phyloP scores from a whole-genome alignment of 2,329 filamentous ascomycete genomes.

The Metarhizium album region DNA sequence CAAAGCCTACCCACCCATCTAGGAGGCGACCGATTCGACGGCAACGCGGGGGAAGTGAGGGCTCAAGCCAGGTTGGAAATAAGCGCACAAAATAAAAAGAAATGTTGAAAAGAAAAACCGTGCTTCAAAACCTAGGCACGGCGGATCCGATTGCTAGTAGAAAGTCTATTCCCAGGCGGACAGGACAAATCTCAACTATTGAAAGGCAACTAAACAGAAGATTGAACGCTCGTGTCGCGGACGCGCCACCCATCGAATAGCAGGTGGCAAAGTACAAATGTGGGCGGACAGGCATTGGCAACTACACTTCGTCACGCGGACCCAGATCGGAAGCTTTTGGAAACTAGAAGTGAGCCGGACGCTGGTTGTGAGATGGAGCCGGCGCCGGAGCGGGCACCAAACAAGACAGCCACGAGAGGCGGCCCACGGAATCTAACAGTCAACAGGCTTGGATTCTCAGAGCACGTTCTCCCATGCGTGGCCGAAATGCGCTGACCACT shows the following conservation, averaged over 20 bases:
- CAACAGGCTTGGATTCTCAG: conserved; percentile 3
- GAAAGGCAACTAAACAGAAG: background rate
- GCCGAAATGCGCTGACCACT: conserved; percentile 14
- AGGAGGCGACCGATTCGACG: background rate
- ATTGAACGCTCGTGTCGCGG: background rate
- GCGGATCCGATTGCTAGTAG: background rate
- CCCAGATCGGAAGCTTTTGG: background rate
- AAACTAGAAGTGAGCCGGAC: no score
- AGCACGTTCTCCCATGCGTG: conserved; percentile 15
- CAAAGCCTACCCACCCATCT: background rate
- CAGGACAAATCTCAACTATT: background rate
- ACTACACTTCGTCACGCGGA: background rate
- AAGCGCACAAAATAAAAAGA: background rate
- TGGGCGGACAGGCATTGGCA: background rate
- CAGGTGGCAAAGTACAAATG: background rate
- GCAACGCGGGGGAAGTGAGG: background rate
- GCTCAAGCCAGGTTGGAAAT: background rate
- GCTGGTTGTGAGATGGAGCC: conserved; percentile 1
- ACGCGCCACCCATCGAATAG: background rate
- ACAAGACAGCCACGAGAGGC: conserved; percentile 3
- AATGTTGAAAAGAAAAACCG: background rate
- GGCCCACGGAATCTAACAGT: background rate
- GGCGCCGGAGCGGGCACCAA: conserved; percentile 4
- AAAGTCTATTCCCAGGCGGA: conserved; percentile 2
- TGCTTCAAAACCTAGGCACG: background rate